Base-by-base conservation (phyloP, 2,329 filamentous ascomycete species). In the Aspergillus neoniger region DNA sequence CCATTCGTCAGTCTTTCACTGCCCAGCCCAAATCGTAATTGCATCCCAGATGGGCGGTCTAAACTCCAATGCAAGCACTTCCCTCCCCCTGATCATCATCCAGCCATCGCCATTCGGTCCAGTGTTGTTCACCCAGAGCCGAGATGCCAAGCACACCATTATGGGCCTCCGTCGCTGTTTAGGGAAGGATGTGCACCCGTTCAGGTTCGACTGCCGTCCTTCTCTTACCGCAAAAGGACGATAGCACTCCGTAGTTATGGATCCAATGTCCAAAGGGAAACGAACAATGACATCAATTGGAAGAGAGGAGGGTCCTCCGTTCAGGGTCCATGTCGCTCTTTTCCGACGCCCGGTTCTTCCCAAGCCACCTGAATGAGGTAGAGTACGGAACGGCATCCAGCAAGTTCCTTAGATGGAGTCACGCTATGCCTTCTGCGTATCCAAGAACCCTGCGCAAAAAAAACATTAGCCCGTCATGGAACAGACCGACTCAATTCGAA, bases 171-270 rank as follows among this genome's bases (percentile, higher is more conserved):
- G 30, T 47, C 19, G 41, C 53, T 47, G 14, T 44, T 44, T 55
- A 28, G 15, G 53, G 53, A 44, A 55, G 15, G 28, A 55, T 55
- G 53, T 19, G 53, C 53, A 30, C 23, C n/a, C 28, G 17, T 14
- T 47, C 39, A 30, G 14, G 25, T 32, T 36, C n/a, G 47, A 17
- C 21, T 17, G 21, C 25, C 38, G 14, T 14, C 28, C 30, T 39
- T 39, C 52, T 44, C 36, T 55, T 55, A 19, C 53, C 53, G 43
- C 41, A 55, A 36, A 41, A 21, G 39, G 53, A 55, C 41, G 43
- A 36, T 14, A 30, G 39, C 39, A 55, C 39, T 21, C 41, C 19
- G 19, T 23, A 21, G 41, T 21, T 7, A 44, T 44, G 25, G 28
- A 21, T 15, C 30, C 38, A n/a, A 15, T 23, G 25, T 28, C 39